phyloP scores from a whole-genome alignment of 805 yeast species.

The Jamesozyma spencerorum region DNA sequence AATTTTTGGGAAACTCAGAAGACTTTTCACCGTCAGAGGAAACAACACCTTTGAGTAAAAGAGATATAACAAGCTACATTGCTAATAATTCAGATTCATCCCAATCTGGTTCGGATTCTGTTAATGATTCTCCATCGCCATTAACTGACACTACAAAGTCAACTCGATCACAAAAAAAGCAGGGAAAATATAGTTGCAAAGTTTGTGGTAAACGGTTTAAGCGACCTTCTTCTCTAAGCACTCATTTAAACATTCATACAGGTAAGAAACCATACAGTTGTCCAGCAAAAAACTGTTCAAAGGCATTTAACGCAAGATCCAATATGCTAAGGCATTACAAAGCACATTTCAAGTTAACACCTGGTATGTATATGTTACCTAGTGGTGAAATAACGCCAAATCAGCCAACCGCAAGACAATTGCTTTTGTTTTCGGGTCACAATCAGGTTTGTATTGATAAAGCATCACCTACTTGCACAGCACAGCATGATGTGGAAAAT shows the following conservation, averaged over 20 bases:
- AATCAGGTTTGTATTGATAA: neutral
- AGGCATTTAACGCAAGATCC: constrained; percentile 41
- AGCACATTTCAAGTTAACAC: constrained; percentile 17
- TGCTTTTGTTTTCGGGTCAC: constrained; percentile 1
- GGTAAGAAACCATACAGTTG: constrained; percentile 88
- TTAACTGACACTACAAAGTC: neutral
- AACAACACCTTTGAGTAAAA: no score
- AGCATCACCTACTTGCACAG: neutral
- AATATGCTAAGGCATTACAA: constrained; percentile 27
- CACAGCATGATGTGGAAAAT: no score
- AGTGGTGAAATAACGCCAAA: constrained; percentile 12
- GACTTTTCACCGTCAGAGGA: no score
- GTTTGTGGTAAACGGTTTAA: constrained; percentile 71
- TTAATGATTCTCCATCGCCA: neutral
- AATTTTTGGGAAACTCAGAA: no score
- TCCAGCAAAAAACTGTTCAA: constrained; percentile 47
- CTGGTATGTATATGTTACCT: constrained; percentile 17
- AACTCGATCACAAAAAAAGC: neutral
- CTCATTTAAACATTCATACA: constrained; percentile 75
- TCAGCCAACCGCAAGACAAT: constrained; percentile 14
- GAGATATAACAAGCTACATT: no score
- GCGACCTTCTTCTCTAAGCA: constrained; percentile 78
- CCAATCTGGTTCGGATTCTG: neutral
- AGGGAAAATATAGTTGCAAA: constrained; percentile 47
- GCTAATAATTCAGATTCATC: neutral